Conservation (phyloP, 345 rosid genomes). For the Citrus cavaleriei region DNA sequence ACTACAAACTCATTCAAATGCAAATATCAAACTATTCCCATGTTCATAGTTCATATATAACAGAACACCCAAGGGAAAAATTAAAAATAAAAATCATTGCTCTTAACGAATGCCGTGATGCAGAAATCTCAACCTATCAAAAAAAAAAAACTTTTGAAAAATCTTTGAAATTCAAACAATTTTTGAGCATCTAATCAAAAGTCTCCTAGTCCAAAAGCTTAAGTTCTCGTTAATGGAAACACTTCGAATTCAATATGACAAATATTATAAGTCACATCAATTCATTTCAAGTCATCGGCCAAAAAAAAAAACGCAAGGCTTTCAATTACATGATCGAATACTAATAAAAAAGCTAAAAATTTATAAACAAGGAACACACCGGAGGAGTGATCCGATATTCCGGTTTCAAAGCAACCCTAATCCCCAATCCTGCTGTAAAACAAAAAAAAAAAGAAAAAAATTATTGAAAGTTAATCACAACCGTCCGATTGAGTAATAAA, state of each 20-base stretch:
- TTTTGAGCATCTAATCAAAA: neutral
- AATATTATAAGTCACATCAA: neutral
- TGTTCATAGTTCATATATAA: neutral
- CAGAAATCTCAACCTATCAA: neutral
- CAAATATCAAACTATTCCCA: neutral
- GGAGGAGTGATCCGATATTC: slow-evolving; percentile 84
- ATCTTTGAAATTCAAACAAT: neutral
- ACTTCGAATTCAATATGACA: neutral
- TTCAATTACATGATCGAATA: neutral
- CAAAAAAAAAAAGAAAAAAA: neutral
- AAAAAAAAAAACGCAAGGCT: neutral
- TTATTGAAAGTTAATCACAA: neutral
- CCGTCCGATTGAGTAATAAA: neutral
- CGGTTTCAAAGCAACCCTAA: slow-evolving; percentile 66
- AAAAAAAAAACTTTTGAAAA: neutral
- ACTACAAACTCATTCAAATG: neutral
- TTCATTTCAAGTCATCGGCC: neutral
- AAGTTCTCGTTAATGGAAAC: neutral
- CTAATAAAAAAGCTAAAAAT: neutral
- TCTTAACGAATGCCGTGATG: neutral
- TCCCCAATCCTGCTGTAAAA: slow-evolving; percentile 72
- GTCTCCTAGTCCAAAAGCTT: neutral
- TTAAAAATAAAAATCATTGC: neutral
- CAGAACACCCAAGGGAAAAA: too few relatives aligned
- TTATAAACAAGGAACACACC: slow-evolving; percentile 33